These are phyloP conservation scores for Cladorrhinum sp. DNA, from an alignment of 2,329 filamentous ascomycete species.

Conservation along the genomic window DNA sequence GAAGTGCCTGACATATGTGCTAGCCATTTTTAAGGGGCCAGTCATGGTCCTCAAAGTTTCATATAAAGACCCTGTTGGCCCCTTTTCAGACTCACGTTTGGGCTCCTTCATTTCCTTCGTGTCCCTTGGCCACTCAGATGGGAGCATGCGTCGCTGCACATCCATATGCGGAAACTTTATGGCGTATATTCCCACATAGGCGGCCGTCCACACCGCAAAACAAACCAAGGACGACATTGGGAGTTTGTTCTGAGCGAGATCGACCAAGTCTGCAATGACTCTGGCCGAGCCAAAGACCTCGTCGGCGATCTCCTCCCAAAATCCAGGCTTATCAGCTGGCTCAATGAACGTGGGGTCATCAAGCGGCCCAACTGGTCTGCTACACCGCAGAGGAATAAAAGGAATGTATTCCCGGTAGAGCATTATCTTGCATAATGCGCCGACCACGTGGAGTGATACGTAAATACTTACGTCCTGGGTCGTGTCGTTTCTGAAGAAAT, in stretches of 20 bases:
- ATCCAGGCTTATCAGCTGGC: conserved; percentile 48
- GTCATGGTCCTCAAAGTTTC: conserved; percentile 52
- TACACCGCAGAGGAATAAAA: conserved; percentile 59
- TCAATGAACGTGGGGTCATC: conserved; percentile 55
- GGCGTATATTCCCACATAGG: conserved; percentile 64
- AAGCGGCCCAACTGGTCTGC: conserved; percentile 51
- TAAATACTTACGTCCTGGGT: conserved; percentile 62
- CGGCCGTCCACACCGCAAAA: conserved; percentile 65
- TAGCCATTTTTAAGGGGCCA: conserved; percentile 53
- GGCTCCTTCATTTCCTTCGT: neutral
- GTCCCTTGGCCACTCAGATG: neutral
- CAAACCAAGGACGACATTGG: conserved; percentile 66
- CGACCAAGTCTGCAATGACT: conserved; percentile 63
- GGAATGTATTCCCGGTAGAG: conserved; percentile 67
- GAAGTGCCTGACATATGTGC: conserved; percentile 53
- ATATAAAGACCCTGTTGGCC: conserved; percentile 47
- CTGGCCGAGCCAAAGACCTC: conserved; percentile 61
- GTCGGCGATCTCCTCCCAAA: conserved; percentile 62
- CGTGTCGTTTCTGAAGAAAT: conserved; percentile 65
- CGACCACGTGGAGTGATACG: conserved; percentile 64
- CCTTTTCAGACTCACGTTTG: conserved; percentile 32
- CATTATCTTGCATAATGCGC: conserved; percentile 64
- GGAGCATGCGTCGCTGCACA: conserved; percentile 49
- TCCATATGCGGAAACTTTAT: conserved; percentile 69
- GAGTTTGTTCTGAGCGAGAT: conserved; percentile 59